Percentiles rank a stretch among this genome's conserved stretches.
Conservation (phyloP, 169 alveolate species). For the Cryptosporidium canis region DNA sequence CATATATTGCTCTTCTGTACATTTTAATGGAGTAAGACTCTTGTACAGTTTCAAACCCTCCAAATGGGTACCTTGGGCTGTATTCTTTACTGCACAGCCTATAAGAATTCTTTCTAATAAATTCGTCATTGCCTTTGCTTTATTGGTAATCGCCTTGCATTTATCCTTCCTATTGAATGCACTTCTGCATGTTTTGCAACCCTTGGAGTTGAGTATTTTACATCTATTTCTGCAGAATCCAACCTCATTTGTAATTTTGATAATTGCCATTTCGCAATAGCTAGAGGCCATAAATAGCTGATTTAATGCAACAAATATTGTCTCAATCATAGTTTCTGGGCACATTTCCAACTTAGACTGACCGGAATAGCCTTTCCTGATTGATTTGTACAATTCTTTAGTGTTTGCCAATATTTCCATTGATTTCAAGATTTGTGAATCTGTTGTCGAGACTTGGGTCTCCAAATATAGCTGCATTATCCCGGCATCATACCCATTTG, state of each 20-base stretch:
- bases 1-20: constrained; percentile 6
- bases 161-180: neutral
- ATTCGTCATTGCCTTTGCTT: neutral
- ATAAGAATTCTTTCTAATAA: neutral
- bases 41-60: neutral
- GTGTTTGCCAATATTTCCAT: neutral
- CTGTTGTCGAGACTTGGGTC: neutral
- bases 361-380: neutral
- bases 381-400: neutral
- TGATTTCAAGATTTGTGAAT: constrained; percentile 3
- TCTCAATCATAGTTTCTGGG: neutral
- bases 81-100: neutral
- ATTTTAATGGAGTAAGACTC: constrained; percentile 1
- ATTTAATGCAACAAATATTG: neutral
- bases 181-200: constrained; percentile 8
- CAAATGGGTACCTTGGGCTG: neutral
- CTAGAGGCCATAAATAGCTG: neutral
- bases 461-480: constrained; percentile 25
- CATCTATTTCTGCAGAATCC: constrained; percentile 42
- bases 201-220: neutral
- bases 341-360: neutral
- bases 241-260: constrained; percentile 16
- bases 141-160: neutral
- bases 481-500: neutral
- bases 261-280: neutral